A percentile compares a stretch with the other conserved stretches of the same genome.
Evolutionary conservation across 2,329 filamentous ascomycete genomes (phyloP).

Genomic region (Diaporthe amygdali): DNA sequence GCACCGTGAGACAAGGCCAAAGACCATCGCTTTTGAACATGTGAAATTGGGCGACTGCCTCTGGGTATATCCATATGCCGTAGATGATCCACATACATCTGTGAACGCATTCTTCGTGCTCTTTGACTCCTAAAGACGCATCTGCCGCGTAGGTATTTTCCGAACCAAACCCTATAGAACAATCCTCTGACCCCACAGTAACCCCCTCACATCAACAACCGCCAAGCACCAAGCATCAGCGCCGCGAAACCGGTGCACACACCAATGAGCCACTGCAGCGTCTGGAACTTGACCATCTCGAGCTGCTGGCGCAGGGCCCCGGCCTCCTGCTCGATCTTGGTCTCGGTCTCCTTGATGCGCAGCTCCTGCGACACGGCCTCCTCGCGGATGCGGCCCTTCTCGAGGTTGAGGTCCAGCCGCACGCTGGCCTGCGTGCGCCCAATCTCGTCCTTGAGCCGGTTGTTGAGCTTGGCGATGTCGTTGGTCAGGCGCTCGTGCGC

Average conservation of each 20-base stretch:
- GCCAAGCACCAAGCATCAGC: conserved; percentile 72
- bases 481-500: conserved; percentile 93
- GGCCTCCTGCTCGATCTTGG: conserved; percentile 96
- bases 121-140: not conserved
- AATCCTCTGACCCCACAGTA: not conserved
- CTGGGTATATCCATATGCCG: conserved; percentile 8
- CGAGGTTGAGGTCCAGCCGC: conserved; percentile 88
- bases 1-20: not conserved
- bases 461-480: conserved; percentile 92
- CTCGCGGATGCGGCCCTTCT: conserved; percentile 95
- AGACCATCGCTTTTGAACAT: not conserved
- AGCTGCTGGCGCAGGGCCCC: conserved; percentile 88
- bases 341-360: conserved; percentile 98
- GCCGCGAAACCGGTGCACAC: conserved; percentile 73
- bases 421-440: conserved; percentile 93
- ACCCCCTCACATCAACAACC: conserved; percentile 64
- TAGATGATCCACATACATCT: not conserved
- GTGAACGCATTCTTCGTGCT: not conserved
- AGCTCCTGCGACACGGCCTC: conserved; percentile 96
- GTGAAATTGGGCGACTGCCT: not conserved
- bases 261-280: conserved; percentile 96
- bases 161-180: not conserved
- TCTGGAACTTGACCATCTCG: conserved; percentile 97
- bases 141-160: not conserved
- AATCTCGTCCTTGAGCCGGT: conserved; percentile 89